A percentile compares a stretch with the other conserved stretches of the same genome.
Evolutionary conservation across 352 stramenopile species (phyloP).

Genomic region (Phytophthora idaei): DNA sequence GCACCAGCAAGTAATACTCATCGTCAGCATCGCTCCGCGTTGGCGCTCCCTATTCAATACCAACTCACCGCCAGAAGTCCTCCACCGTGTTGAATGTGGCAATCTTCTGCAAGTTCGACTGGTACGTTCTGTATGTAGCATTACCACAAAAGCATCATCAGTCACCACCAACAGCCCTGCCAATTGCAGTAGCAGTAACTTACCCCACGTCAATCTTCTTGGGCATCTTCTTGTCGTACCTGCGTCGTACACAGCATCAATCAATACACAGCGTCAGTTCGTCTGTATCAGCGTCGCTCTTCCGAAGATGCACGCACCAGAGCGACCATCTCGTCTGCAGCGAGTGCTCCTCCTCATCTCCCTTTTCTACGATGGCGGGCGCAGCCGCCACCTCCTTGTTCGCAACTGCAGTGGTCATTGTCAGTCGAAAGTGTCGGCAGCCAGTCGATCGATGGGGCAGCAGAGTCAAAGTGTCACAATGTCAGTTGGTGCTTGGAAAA

Average conservation of each 20-base stretch:
- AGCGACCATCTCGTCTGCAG: slow-evolving; percentile 91
- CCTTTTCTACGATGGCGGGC: slow-evolving; percentile 32
- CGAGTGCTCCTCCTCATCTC: slow-evolving; percentile 73
- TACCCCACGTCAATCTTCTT: slow-evolving; percentile 90
- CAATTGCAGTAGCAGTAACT: slow-evolving; percentile 22
- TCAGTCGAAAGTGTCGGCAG: not conserved
- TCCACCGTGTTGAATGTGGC: slow-evolving; percentile 92
- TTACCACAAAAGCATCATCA: slow-evolving; percentile 1
- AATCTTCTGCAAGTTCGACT: slow-evolving; percentile 86
- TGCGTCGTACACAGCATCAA: slow-evolving; percentile 36
- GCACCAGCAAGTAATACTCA: not conserved
- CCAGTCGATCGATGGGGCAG: not conserved
- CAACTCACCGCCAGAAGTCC: slow-evolving; percentile 90
- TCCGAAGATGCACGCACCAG: slow-evolving; percentile 52
- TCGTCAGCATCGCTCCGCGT: slow-evolving; percentile 1
- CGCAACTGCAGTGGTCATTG: slow-evolving; percentile 24
- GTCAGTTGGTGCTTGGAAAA: slow-evolving; percentile 6
- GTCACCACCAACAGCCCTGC: not conserved
- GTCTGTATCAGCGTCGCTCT: not conserved
- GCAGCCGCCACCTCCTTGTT: slow-evolving; percentile 34
- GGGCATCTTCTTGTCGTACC: slow-evolving; percentile 95
- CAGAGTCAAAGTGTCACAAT: slow-evolving; percentile 11
- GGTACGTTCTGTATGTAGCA: slow-evolving; percentile 36
- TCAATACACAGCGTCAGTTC: slow-evolving; percentile 5
- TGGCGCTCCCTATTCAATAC: not conserved